Percentiles rank a stretch among this genome's conserved stretches.
Conservation (phyloP, 2,329 filamentous ascomycete genomes). For the Neopestalotiopsis sp. region DNA sequence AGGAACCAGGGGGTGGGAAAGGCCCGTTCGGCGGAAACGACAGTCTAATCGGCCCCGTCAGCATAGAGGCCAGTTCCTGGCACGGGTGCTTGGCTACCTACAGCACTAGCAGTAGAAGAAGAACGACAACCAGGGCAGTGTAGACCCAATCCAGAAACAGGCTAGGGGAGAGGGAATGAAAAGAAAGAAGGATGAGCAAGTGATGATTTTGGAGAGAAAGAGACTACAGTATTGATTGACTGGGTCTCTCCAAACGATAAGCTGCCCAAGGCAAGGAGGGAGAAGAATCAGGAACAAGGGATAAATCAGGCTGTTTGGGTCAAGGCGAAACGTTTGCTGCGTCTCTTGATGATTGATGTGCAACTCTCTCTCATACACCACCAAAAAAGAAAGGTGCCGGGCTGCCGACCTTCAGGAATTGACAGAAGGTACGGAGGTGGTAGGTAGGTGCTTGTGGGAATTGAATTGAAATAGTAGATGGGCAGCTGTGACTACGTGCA, state of each 20-base stretch:
- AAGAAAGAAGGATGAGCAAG: not conserved
- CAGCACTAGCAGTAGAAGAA: not conserved
- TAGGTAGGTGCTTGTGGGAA: not conserved
- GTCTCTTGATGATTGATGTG: conserved; percentile 13
- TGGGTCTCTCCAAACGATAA: not conserved
- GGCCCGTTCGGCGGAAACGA: conserved; percentile 8
- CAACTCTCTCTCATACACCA: not conserved
- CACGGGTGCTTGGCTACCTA: not conserved
- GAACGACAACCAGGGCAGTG: not conserved
- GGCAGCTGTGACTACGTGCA: not conserved
- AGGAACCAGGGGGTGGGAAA: conserved; percentile 2
- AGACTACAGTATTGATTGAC: not conserved
- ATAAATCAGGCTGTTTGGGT: conserved; percentile 11
- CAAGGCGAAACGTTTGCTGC: conserved; percentile 9
- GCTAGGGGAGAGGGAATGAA: not conserved
- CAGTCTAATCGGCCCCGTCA: conserved; percentile 8
- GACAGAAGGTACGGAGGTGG: not conserved
- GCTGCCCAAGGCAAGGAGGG: not conserved
- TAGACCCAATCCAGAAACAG: not conserved
- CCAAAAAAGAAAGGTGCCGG: not conserved
- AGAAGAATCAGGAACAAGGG: not conserved
- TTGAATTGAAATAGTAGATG: not conserved
- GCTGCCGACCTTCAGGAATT: not conserved
- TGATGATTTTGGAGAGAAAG: not conserved
- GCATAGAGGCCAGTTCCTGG: conserved; percentile 2